Conservation (phyloP, 768 basidiomycete species). For the Mycena amicta region DNA sequence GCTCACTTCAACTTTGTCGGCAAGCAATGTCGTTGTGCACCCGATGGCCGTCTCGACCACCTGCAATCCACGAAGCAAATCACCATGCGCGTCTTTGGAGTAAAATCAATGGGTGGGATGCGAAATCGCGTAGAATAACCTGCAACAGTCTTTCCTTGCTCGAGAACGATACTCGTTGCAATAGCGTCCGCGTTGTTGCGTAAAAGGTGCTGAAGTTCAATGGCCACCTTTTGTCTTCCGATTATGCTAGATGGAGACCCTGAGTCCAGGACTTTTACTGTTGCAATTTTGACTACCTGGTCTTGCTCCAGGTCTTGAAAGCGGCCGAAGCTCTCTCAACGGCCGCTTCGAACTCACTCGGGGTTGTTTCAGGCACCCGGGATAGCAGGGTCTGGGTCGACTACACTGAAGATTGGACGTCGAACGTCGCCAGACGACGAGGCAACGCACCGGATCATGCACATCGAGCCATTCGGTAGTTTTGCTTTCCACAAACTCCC, state of each 20-base stretch:
- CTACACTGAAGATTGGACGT: constrained; percentile 40
- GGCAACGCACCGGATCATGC: constrained; percentile 74
- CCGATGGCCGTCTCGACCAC: constrained; percentile 82
- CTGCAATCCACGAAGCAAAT: constrained; percentile 90
- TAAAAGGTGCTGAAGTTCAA: constrained; percentile 83
- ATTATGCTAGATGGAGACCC: not conserved
- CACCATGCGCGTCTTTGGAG: constrained; percentile 85
- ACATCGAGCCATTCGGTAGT: constrained; percentile 83
- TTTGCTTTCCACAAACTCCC: constrained; percentile 85
- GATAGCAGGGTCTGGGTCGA: constrained; percentile 90
- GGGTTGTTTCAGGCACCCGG: constrained; percentile 87
- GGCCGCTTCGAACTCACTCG: constrained; percentile 80
- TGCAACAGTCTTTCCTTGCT: constrained; percentile 93
- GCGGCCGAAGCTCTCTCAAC: constrained; percentile 88
- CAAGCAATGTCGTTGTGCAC: constrained; percentile 81
- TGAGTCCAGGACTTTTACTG: not conserved
- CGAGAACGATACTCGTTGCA: constrained; percentile 87
- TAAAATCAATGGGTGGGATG: not conserved
- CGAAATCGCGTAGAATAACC: constrained; percentile 41
- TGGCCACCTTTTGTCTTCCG: not conserved
- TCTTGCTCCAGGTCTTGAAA: constrained; percentile 86
- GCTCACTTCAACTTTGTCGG: constrained; percentile 92
- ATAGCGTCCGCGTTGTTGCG: constrained; percentile 84
- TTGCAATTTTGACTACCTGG: too few species aligned
- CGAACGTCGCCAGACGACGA: not conserved